Base-by-base conservation (phyloP, 1,284 basidiomycete genomes). In the Phellinidium pouzarii region DNA sequence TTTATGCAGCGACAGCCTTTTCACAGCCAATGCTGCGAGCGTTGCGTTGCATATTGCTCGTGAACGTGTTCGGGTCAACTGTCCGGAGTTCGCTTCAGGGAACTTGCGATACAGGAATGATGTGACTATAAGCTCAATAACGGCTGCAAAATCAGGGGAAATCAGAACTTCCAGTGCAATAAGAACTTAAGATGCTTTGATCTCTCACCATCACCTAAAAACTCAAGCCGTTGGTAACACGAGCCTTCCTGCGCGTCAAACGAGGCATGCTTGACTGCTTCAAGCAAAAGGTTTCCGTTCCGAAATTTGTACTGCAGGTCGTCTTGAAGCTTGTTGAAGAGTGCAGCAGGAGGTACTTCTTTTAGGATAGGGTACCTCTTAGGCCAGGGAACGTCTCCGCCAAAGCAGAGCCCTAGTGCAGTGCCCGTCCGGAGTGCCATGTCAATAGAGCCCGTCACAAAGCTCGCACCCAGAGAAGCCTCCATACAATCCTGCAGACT, bases 401-500 rank as follows among this genome's bases (percentile, higher is more conserved):
- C 90, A 61, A 91, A 81, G 43, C 80, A 77, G 27, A 93, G 64
- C 0, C 82, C 81, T 19, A 93, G 68, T 3, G 74, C 71, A 1
- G 73, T 74, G 7, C 88, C 89, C 4, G 79, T 68, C n/a, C 68
- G 72, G 48, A 93, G 67, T 1, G 84, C 80, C 71, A 80, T 77
- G 14, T 74, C 64, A 29, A 91, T 77, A 0, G 88, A 87, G 8
- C 86, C 87, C 5, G 78, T 73, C 7, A 82, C 58, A 61, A 82
- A 91, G 31, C 79, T 76, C 0, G 87, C 89, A 8, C 88, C 91
- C 1, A 93, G 68, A 2, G 80, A 74, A 1, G 91, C 84, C 64
- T 94, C 91, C 79, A 91, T 86, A 59, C 85, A 88, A 62, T 93
- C 91, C 61, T 90, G 88, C 56, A 92, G 67, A 62, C 85, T 84